These are phyloP conservation scores for Lentithecium fluviatile DNA, from an alignment of 495 filamentous ascomycete genomes.

Conservation along the genomic window DNA sequence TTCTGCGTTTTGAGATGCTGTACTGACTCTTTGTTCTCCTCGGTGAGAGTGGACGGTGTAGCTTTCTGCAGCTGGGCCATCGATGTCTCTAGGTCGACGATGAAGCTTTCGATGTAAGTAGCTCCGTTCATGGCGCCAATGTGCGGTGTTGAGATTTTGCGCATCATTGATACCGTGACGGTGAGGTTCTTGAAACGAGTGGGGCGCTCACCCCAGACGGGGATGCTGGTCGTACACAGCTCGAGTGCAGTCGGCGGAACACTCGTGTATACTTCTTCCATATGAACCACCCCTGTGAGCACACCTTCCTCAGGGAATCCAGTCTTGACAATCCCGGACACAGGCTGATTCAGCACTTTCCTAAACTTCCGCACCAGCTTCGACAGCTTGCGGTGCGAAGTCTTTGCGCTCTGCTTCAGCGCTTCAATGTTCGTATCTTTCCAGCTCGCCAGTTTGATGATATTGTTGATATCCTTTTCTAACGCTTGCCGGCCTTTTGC, in stretches of 20 bases:
- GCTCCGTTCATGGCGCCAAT: conserved; percentile 54
- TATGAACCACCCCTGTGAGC: background rate
- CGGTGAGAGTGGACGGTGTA: conserved; percentile 71
- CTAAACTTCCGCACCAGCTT: conserved; percentile 88
- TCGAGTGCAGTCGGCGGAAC: background rate
- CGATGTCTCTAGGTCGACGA: conserved; percentile 61
- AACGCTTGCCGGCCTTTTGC: conserved; percentile 61
- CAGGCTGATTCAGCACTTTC: conserved; percentile 67
- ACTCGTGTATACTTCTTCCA: conserved; percentile 16
- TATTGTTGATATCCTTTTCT: conserved; percentile 84
- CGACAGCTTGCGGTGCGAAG: conserved; percentile 88
- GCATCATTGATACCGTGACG: conserved; percentile 64
- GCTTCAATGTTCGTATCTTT: conserved; percentile 93
- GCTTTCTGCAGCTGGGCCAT: conserved; percentile 73
- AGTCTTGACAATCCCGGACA: conserved; percentile 60
- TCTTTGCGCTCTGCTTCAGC: conserved; percentile 78
- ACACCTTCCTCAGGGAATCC: conserved; percentile 58
- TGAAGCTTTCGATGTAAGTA: conserved; percentile 64
- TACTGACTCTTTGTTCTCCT: conserved; percentile 76
- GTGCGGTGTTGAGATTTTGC: conserved; percentile 54
- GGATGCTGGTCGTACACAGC: conserved; percentile 38
- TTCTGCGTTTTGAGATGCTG: conserved; percentile 88
- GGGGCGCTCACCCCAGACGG: conserved; percentile 61
- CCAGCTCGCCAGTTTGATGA: conserved; percentile 88
- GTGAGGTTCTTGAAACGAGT: conserved; percentile 67